Evolutionary conservation across 768 basidiomycete genomes (phyloP), one percentile per base, ranked within the genome.

Genomic region (Russula lepida): DNA sequence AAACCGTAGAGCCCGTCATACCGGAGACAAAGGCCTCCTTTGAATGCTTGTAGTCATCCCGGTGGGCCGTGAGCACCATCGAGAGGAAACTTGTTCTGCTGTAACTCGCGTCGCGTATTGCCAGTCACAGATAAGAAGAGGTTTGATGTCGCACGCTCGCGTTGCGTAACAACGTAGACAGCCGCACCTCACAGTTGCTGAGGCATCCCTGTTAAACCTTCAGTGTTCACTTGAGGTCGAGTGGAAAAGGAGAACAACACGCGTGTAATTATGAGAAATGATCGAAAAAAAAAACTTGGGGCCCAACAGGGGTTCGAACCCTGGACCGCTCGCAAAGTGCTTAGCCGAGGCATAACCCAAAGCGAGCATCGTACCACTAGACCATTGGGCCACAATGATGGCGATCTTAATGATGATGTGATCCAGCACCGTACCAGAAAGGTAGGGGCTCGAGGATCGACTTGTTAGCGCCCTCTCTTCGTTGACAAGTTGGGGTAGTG

Each of bases 21-120:
- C 84, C 82, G 7, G 89, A 84, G 41, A 92, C 86, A 68, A 94
- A 95, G 0, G 81, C 82, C 74, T 92, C 89, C 72, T 95, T 95
- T 9, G 79, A 82, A 8, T 77, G 66, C 71, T 91, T 93, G 79
- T 95, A 95, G 48, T 55, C 63, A 35, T 41, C 35, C 15, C 47
- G 27, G 32, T 57, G 19, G 28, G 15, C 48, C 15, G 35, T 37
- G 11, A 23, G 33, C 50, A 23, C 33, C 50, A 52, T 52, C 46
- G 23, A 25, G 23, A 6, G 23, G 46, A 25, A 25, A 15, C 6
- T 25, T 25, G 23, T 6, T 27, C 12, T 13, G 44, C 6, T 23
- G 46, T 27, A 2, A 13, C n/a, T 46, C 23, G 44, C 46, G 23
- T 27, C 46, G 46, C 15, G 46, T 47, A 47, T 25, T 23, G 13